Evolutionary conservation across 2,329 filamentous ascomycete genomes (phyloP), one percentile per base, ranked within the genome.

Genomic region (Rutstroemia sp.): DNA sequence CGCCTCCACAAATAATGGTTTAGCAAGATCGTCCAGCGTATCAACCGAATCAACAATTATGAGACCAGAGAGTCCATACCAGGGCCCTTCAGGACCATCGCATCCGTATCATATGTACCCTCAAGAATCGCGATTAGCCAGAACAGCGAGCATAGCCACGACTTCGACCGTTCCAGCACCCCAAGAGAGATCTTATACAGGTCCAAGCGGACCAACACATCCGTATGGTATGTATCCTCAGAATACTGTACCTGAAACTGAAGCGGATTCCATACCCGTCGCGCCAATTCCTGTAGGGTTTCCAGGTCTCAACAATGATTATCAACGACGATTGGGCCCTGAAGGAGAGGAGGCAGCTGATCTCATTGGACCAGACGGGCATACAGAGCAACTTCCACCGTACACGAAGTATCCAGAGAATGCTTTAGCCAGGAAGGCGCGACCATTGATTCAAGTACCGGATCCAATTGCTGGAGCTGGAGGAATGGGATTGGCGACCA

Each of bases 341-440:
- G 88, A 91, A 56, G 90, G 90, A 52, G 90, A 96, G 72, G 92
- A 96, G 64, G 76, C 82, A n/a, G 90, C 87, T 48, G 91, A 92
- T 69, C 82, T 96, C 54, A 86, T 96, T 52, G 91, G 91, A 1
- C 88, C 88, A 0, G 84, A 95, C 66, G 92, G 92, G 1, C 91
- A 96, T 68, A 86, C 88, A 1, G 92, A 97, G 71, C 90, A 95
- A 70, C 75, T 96, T 18, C 92, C 92, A 12, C 92, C 92, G 0
- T 97, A 97, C 69, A 89, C 90, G 14, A 80, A 90, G 69, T 96
- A 95, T 71, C 90, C 92, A 2, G 88, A 95, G 52, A 87, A 90
- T 56, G 76, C 76, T 0, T 85, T 73, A 71, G 79, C 68, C 68
- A 80, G 71, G 76, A 90, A 80, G 66, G 71, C 73, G 49, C 63